Percentiles rank a stretch among this genome's conserved stretches.
These are phyloP conservation scores for Trichoderma breve DNA, from an alignment of 2,329 filamentous ascomycete species.

Conservation along the genomic window DNA sequence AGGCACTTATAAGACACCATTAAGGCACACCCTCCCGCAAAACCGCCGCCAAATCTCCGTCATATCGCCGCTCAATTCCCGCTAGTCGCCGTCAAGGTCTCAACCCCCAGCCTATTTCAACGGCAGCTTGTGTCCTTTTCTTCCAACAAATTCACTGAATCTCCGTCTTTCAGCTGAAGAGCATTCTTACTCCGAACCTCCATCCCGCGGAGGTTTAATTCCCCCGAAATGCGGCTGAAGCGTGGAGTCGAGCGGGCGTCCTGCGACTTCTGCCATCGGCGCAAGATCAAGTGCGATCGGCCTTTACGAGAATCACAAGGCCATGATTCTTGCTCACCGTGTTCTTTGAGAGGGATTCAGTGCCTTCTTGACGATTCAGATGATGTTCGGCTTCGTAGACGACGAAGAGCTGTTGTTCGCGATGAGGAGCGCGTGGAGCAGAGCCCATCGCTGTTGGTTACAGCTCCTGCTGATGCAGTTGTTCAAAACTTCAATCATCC, in stretches of 20 bases:
- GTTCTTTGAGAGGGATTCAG: background rate
- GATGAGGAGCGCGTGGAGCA: background rate
- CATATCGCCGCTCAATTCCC: slow-evolving; percentile 5
- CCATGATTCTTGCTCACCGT: background rate
- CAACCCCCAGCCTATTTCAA: background rate
- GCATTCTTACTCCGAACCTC: background rate
- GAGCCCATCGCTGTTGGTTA: background rate
- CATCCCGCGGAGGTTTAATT: background rate
- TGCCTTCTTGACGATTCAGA: background rate
- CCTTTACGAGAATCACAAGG: background rate
- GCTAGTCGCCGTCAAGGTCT: background rate
- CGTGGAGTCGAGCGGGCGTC: slow-evolving; percentile 8
- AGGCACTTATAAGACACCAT: background rate
- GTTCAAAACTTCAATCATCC: background rate
- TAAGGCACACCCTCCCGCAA: background rate
- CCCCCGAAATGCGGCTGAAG: background rate
- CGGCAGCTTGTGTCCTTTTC: background rate
- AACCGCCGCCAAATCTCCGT: slow-evolving; percentile 11
- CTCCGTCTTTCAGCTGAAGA: background rate
- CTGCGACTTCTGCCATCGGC: slow-evolving; percentile 6
- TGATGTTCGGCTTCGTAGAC: slow-evolving; percentile 5
- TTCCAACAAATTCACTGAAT: background rate
- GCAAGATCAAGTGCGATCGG: slow-evolving; percentile 13
- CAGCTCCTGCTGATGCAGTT: too few species aligned
- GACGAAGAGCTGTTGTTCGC: background rate